These are phyloP conservation scores for Lecanicillium sp. DNA, from an alignment of 2,329 filamentous ascomycete genomes.

Conservation along the genomic window DNA sequence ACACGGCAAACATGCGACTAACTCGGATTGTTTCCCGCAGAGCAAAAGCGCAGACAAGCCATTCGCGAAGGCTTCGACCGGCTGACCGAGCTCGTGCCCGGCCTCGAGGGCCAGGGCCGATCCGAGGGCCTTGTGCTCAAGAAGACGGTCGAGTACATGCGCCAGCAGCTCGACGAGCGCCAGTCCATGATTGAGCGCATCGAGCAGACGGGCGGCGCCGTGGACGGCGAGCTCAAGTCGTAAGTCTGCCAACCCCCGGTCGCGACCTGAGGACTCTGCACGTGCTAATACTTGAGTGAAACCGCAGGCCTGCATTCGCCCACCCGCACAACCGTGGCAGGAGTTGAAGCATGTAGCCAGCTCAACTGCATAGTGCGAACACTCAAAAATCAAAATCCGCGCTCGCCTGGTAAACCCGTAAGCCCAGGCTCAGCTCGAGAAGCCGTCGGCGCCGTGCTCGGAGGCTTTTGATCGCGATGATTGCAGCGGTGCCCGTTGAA, in stretches of 20 bases:
- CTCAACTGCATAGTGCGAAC: not conserved
- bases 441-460: not conserved
- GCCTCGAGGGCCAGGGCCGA: constrained; percentile 73
- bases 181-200: constrained; percentile 52
- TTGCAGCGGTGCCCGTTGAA: not conserved
- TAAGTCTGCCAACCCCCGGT: constrained; percentile 23
- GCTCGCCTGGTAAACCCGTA: not conserved
- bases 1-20: not conserved
- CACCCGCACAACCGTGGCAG: constrained; percentile 11
- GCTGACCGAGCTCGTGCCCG: constrained; percentile 73
- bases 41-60: constrained; percentile 46
- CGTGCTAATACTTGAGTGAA: no score
- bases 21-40: constrained; percentile 18
- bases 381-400: not conserved
- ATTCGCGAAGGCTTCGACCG: constrained; percentile 82
- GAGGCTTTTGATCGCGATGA: not conserved
- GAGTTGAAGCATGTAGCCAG: constrained; percentile 9
- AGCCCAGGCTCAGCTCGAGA: not conserved
- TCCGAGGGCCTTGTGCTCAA: constrained; percentile 81
- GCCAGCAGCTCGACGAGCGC: constrained; percentile 52
- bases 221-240: constrained; percentile 43
- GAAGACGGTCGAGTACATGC: constrained; percentile 61
- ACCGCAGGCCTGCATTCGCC: not conserved
- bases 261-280: no score
- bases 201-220: constrained; percentile 51